Evolutionary conservation across 2,329 filamentous ascomycete species (phyloP), one percentile per base, ranked within the genome.

Genomic region (Hypoxylon rubiginosum): DNA sequence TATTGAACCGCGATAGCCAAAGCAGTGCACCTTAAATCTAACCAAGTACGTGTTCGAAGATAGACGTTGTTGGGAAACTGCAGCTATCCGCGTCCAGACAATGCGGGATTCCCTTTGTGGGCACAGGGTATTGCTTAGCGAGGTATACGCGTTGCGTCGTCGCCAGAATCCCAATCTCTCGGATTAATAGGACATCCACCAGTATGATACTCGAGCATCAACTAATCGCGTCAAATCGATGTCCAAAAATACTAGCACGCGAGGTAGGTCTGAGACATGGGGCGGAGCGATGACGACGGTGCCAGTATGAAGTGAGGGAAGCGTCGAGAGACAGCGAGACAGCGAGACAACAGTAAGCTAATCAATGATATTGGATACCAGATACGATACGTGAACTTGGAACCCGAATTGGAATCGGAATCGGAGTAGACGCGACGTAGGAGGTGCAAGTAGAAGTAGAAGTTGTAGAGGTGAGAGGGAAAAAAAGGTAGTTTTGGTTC

Each of bases 121-220:
- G 55, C 3, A 56, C 32, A 55, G 55, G 54, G 54, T n/a, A 41
- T 51, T 50, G 56, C 56, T 64, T 66, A 61, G 59, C 60, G 61
- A 67, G 63, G 28, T 54, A 34, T 59, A 69, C 67, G 67, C 67
- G 67, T 67, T 66, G 17, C 41, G 63, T 64, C 48, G 59, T 50
- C 46, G 48, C 46, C 59, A 61, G 58, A 51, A 17, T 34, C 45
- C 50, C 32, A 24, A 60, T 58, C n/a, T 67, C 60, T 36, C 50
- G 39, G 46, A 36, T 50, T 59, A 21, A 60, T 41, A 32, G 49
- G 45, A 58, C 13, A 36, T 45, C 32, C 58, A 51, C 49, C 48
- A 4, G 19, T 30, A 52, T 51, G 21, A 51, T n/a, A 51, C 28
- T 63, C 32, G 48, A 41, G 46, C 58, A 45, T 26, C 48, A 28